Base-by-base conservation (phyloP, 805 yeast genomes). In the Metschnikowia reukaufii region DNA sequence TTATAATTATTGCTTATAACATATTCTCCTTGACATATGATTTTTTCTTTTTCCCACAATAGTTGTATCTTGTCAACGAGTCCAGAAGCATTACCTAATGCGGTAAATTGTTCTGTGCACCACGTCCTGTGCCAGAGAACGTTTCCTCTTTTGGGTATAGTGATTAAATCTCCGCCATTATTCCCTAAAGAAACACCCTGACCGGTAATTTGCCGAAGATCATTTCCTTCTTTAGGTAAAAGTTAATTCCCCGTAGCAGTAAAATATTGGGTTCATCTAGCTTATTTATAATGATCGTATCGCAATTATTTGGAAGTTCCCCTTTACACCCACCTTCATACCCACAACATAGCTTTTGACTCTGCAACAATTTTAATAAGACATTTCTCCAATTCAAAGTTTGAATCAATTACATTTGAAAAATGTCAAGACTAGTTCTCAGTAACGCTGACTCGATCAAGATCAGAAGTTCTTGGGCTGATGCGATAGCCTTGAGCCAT, bases 401-500 rank as follows among this genome's bases (percentile, higher is more conserved):
- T 31, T 16, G 15, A 13, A 31, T 3, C 15, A 31, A 34, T 16
- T 15, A 2, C 18, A 2, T 10, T 34, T 34, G 21, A 9, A 23
- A 41, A 9, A 53, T 48, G 56, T 33, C 53, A 6, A n/a, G 50
- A 1, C 43, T 54, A 15, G 6, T 36, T 17, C 39, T 54, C 35
- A 46, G 45, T 31, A 15, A 36, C 6, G 41, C 44, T 9, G 68
- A 65, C 25, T 54, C 57, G 41, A 44, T 40, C 23, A 49, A 45
- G 39, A 49, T 68, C 43, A 63, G 62, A 52, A 56, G 54, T 33
- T 63, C 70, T n/a, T 71, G 76, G 76, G 54, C 60, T 7, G 59
- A 54, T 34, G 57, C 68, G 7, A 63, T 64, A 52, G 55, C 57
- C n/a, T 59, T 60, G 39, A 59, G 57, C 37, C 61, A 56, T 44